Percentiles rank a stretch among this genome's conserved stretches.
These are phyloP conservation scores for Tripterygium wilfordii DNA, from an alignment of 177 flowering plant species.

Conservation along the genomic window DNA sequence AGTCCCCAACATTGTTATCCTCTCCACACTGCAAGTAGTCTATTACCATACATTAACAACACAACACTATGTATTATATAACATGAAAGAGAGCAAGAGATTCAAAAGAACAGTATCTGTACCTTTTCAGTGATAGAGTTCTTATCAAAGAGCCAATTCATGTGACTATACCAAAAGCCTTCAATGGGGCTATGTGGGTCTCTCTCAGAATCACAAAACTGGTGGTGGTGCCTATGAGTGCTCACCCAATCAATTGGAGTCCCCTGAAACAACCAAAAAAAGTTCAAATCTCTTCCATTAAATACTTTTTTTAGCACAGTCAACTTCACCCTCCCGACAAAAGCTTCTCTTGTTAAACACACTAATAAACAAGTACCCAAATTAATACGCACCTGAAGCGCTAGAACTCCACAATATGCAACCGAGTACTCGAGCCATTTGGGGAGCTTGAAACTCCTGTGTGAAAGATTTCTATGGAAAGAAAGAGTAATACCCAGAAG, in stretches of 20 bases:
- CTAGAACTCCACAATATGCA: conserved; percentile 73
- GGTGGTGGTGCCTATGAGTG: conserved; percentile 81
- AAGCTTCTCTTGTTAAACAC: too few relatives aligned
- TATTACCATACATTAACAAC: not conserved
- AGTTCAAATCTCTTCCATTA: too few relatives aligned
- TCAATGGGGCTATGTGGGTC: conserved; percentile 86
- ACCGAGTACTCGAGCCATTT: conserved; percentile 79
- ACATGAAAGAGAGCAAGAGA: not conserved
- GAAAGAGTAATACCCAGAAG: conserved; percentile 75
- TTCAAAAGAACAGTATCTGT: not conserved
- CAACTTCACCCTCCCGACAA: too few relatives aligned
- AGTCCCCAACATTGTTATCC: conserved; percentile 62
- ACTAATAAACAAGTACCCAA: not conserved
- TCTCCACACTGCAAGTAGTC: conserved; percentile 55
- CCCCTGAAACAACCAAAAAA: conserved; percentile 39
- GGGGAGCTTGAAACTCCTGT: conserved; percentile 74
- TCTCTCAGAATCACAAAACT: conserved; percentile 70
- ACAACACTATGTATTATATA: not conserved
- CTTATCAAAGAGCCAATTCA: conserved; percentile 74
- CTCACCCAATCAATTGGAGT: conserved; percentile 88
- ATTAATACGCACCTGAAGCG: conserved; percentile 56
- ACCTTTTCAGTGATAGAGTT: conserved; percentile 45
- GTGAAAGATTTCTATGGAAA: conserved; percentile 75
- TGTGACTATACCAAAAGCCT: conserved; percentile 89
- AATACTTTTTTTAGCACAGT: too few relatives aligned